Evolutionary conservation across 768 basidiomycete species (phyloP).

Genomic region (Suillus discolor): DNA sequence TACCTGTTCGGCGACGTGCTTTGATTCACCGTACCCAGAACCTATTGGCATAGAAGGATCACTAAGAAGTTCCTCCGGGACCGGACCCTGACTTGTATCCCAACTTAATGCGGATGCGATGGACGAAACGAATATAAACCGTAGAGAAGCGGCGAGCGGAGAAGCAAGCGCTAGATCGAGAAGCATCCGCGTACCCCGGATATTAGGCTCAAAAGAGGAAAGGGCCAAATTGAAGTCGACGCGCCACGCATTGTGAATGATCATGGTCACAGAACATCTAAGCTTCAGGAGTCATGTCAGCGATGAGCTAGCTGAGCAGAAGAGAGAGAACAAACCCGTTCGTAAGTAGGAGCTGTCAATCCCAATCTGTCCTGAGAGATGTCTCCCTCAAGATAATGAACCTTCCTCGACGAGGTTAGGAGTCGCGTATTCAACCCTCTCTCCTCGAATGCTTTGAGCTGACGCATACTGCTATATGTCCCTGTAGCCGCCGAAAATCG

Average conservation of each 20-base stretch:
- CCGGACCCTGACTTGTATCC: slow-evolving; percentile 27
- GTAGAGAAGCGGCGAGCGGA: slow-evolving; percentile 11
- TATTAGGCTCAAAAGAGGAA: slow-evolving; percentile 35
- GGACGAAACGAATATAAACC: slow-evolving; percentile 23
- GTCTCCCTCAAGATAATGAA: slow-evolving; percentile 40
- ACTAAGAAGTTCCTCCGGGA: slow-evolving; percentile 36
- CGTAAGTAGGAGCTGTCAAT: slow-evolving; percentile 23
- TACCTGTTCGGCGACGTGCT: slow-evolving; percentile 38
- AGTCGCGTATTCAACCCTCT: slow-evolving; percentile 31
- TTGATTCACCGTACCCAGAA: slow-evolving; percentile 37
- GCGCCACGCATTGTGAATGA: slow-evolving; percentile 40
- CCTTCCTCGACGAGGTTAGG: slow-evolving; percentile 26
- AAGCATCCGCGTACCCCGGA: slow-evolving; percentile 33
- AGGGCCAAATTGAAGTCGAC: slow-evolving; percentile 42
- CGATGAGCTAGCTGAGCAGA: not conserved
- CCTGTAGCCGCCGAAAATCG: slow-evolving; percentile 13
- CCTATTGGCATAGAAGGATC: slow-evolving; percentile 29
- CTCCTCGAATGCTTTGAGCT: slow-evolving; percentile 32
- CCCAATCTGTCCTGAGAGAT: slow-evolving; percentile 28
- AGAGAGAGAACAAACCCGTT: slow-evolving; percentile 24
- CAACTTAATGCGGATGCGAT: slow-evolving; percentile 11
- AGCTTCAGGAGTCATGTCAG: slow-evolving; percentile 8
- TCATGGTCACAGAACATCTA: slow-evolving; percentile 24
- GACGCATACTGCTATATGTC: slow-evolving; percentile 21
- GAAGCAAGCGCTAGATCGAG: slow-evolving; percentile 36